Evolutionary conservation across 176 grass and related monocot genomes (phyloP).

Genomic region (Coix lacrymajobi): DNA sequence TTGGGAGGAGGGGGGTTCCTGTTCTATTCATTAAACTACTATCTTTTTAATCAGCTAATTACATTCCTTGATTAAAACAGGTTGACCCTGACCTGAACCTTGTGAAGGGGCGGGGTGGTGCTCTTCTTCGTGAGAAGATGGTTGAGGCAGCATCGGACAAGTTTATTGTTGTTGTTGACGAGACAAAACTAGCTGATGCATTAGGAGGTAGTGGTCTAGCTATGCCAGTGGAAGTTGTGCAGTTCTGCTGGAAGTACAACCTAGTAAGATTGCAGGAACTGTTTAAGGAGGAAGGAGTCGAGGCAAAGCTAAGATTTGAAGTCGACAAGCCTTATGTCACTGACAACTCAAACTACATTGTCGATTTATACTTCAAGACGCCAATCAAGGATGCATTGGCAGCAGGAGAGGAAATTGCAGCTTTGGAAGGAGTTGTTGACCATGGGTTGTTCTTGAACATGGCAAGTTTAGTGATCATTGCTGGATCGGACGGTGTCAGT

Average conservation of each 20-base stretch:
- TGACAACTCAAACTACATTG: constrained; percentile 75
- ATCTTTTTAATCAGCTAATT: background rate
- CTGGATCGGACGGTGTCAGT: constrained; percentile 74
- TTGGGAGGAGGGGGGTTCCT: background rate
- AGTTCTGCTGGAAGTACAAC: constrained; percentile 99
- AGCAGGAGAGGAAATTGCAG: constrained; percentile 70
- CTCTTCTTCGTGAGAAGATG: constrained; percentile 98
- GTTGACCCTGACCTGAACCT: constrained; percentile 97
- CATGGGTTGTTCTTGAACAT: constrained; percentile 96
- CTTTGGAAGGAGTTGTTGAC: constrained; percentile 87
- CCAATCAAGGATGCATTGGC: constrained; percentile 80
- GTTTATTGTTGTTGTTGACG: constrained; percentile 79
- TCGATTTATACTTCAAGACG: constrained; percentile 92
- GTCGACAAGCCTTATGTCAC: constrained; percentile 80
- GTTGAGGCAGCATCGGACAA: constrained; percentile 87
- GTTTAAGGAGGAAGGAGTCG: constrained; percentile 74
- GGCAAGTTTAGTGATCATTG: constrained; percentile 86
- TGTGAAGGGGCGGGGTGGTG: constrained; percentile 92
- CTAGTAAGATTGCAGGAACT: constrained; percentile 70
- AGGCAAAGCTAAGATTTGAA: constrained; percentile 73
- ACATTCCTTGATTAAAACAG: constrained; percentile 21
- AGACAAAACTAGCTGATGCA: constrained; percentile 85
- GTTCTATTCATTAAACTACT: background rate
- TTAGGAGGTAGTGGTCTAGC: constrained; percentile 88
- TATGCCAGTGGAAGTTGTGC: constrained; percentile 98